These are phyloP conservation scores for Pythium rhizo-oryzae DNA, from an alignment of 352 stramenopile species.

Conservation along the genomic window DNA sequence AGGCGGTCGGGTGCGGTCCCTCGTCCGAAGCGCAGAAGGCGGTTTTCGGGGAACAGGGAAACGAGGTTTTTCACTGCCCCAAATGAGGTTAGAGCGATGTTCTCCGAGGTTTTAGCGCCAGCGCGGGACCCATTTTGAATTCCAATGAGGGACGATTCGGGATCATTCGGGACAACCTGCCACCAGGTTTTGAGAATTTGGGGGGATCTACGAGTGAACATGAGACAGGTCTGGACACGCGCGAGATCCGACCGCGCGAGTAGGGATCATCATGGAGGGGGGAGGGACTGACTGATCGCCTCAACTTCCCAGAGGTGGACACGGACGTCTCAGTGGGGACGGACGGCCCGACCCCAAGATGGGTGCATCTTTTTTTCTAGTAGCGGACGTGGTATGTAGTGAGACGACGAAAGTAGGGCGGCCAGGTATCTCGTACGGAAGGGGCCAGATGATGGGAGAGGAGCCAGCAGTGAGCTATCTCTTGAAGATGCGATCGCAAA, in stretches of 20 bases:
- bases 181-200: neutral
- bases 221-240: slow-evolving; percentile 22
- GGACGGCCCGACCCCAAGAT: slow-evolving; percentile 9
- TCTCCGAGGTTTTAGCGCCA: slow-evolving; percentile 23
- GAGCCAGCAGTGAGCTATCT: slow-evolving; percentile 2
- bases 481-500: neutral
- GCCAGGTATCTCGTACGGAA: neutral
- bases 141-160: slow-evolving; percentile 14
- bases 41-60: neutral
- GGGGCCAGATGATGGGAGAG: slow-evolving; percentile 14
- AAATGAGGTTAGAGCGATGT: slow-evolving; percentile 15
- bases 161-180: slow-evolving; percentile 23
- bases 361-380: slow-evolving; percentile 23
- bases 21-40: slow-evolving; percentile 9
- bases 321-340: slow-evolving; percentile 4
- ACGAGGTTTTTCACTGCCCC: slow-evolving; percentile 24
- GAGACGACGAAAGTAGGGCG: too few relatives aligned
- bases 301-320: slow-evolving; percentile 11
- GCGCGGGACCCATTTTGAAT: slow-evolving; percentile 19
- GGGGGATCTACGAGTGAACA: neutral
- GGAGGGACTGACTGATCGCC: slow-evolving; percentile 11
- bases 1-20: slow-evolving; percentile 24
- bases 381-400: neutral
- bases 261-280: neutral
- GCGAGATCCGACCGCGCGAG: neutral